Percentiles rank a stretch among this genome's conserved stretches.
phyloP scores from a whole-genome alignment of 371 early-diverging fungal genomes.

The Funneliformis caledonium region DNA sequence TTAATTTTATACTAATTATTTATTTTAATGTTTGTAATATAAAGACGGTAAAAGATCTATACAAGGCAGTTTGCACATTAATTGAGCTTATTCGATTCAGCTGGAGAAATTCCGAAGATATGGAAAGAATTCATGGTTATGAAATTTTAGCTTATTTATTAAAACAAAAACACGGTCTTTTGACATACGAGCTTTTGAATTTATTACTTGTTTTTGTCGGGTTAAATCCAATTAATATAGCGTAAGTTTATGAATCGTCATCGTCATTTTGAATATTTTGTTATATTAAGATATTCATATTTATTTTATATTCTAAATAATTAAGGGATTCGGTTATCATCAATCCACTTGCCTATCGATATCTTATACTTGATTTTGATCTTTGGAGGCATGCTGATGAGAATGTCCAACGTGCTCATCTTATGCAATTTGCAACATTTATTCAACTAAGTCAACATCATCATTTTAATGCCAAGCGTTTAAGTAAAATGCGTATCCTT shows the following conservation, averaged over 20 bases:
- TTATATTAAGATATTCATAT: not conserved
- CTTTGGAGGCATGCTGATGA: constrained; percentile 68
- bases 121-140: constrained; percentile 74
- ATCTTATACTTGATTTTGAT: constrained; percentile 72
- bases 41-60: constrained; percentile 62
- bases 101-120: constrained; percentile 77
- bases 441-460: constrained; percentile 62
- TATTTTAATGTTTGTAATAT: not conserved
- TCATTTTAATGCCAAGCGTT: constrained; percentile 62
- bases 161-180: constrained; percentile 65
- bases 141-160: constrained; percentile 72
- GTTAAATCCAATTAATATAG: constrained; percentile 55
- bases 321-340: constrained; percentile 65
- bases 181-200: constrained; percentile 65
- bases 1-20: not conserved
- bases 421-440: constrained; percentile 70
- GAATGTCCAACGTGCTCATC: constrained; percentile 64
- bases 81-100: constrained; percentile 68
- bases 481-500: constrained; percentile 67
- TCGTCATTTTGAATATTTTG: not conserved
- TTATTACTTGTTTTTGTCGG: constrained; percentile 70
- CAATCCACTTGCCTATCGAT: constrained; percentile 70
- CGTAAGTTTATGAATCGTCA: constrained; percentile 49
- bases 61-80: constrained; percentile 63
- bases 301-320: not conserved